Conservation (phyloP, 164 flowering plant species). For the Brasenia schreberi region DNA sequence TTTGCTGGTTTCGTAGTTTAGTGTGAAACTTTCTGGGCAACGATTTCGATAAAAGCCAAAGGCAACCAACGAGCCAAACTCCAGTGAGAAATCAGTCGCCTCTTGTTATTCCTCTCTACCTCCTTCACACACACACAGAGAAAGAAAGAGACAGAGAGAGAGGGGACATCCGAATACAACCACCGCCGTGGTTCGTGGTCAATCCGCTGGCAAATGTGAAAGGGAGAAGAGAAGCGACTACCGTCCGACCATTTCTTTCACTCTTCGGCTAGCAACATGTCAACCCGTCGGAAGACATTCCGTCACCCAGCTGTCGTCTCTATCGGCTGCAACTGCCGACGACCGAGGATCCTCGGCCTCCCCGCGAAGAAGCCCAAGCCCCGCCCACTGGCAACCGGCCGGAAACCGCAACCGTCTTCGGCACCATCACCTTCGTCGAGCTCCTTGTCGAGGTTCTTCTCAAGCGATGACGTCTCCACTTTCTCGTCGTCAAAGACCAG, state of each 20-base stretch:
- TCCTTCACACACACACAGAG: too few relatives aligned
- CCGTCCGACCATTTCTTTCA: not conserved
- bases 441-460: constrained; percentile 14
- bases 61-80: too few relatives aligned
- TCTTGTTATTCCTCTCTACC: too few relatives aligned
- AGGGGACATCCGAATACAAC: too few relatives aligned
- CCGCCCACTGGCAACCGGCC: constrained; percentile 7
- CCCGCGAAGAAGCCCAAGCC: constrained; percentile 23
- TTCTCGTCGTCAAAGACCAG: constrained; percentile 3
- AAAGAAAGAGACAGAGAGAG: too few relatives aligned
- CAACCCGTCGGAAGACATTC: constrained; percentile 18
- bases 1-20: too few relatives aligned
- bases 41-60: too few relatives aligned
- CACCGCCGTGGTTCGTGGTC: too few relatives aligned
- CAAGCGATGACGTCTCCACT: constrained; percentile 5
- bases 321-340: constrained; percentile 53
- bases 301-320: constrained; percentile 29
- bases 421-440: constrained; percentile 10
- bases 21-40: too few relatives aligned
- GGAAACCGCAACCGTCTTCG: constrained; percentile 2
- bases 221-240: too few relatives aligned
- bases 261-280: not conserved
- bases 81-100: too few relatives aligned
- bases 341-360: constrained; percentile 33
- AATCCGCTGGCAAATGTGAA: too few relatives aligned